A percentile compares a stretch with the other conserved stretches of the same genome.
Evolutionary conservation across 495 filamentous ascomycete species (phyloP).

Genomic region (Penicillium coprophilum): DNA sequence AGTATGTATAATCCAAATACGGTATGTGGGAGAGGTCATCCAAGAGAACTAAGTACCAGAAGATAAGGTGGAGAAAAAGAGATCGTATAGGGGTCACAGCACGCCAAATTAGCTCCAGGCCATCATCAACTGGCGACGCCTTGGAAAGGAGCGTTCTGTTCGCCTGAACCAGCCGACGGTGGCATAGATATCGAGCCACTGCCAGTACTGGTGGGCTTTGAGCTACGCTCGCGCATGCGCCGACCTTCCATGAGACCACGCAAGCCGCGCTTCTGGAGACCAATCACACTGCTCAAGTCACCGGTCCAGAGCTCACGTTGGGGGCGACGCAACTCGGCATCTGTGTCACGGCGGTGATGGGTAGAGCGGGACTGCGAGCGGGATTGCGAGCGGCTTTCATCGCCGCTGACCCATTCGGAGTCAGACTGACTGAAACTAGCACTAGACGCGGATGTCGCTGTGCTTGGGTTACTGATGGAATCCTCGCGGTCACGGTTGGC

Average conservation of each 20-base stretch:
- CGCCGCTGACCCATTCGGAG: slow-evolving; percentile 36
- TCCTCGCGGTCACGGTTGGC: slow-evolving; percentile 40
- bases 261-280: slow-evolving; percentile 88
- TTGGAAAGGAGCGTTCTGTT: slow-evolving; percentile 22
- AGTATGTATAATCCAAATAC: slow-evolving; percentile 12
- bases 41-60: not conserved
- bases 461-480: slow-evolving; percentile 45
- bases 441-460: slow-evolving; percentile 43
- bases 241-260: slow-evolving; percentile 94
- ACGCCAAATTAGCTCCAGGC: not conserved
- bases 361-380: slow-evolving; percentile 19
- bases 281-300: slow-evolving; percentile 89
- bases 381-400: slow-evolving; percentile 24
- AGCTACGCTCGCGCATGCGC: slow-evolving; percentile 71
- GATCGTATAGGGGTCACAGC: not conserved
- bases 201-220: slow-evolving; percentile 34
- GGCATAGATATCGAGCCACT: slow-evolving; percentile 24
- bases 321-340: slow-evolving; percentile 29
- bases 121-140: slow-evolving; percentile 20
- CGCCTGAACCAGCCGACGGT: slow-evolving; percentile 17
- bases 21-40: not conserved
- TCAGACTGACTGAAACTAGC: slow-evolving; percentile 47
- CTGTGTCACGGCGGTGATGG: slow-evolving; percentile 37
- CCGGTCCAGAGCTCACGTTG: slow-evolving; percentile 72
- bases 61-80: not conserved